A percentile compares a stretch with the other conserved stretches of the same genome.
Evolutionary conservation across 2,329 filamentous ascomycete genomes (phyloP).

Genomic region (Fusarium luffae): DNA sequence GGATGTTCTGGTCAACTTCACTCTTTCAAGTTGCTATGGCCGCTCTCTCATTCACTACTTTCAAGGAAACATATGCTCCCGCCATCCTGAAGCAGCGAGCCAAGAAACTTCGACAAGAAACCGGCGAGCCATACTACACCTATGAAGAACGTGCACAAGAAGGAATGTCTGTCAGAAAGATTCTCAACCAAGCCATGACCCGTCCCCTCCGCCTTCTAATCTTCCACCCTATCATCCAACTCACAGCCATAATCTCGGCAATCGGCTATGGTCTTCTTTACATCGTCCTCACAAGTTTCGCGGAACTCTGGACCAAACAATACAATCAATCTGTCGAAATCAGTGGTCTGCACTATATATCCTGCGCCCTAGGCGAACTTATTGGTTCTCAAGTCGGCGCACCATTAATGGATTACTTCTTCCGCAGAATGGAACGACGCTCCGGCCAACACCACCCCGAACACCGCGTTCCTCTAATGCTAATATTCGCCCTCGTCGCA

Average conservation of each 20-base stretch:
- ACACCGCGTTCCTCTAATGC: slow-evolving; percentile 42
- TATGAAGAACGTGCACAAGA: slow-evolving; percentile 52
- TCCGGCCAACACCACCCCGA: slow-evolving; percentile 35
- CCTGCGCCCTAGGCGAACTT: slow-evolving; percentile 71
- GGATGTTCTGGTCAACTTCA: slow-evolving; percentile 59
- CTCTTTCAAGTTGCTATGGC: slow-evolving; percentile 55
- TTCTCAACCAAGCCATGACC: slow-evolving; percentile 54
- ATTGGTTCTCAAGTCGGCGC: slow-evolving; percentile 62
- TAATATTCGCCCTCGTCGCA: slow-evolving; percentile 57
- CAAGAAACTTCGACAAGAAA: slow-evolving; percentile 47
- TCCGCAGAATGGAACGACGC: slow-evolving; percentile 35
- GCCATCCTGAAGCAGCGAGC: slow-evolving; percentile 51
- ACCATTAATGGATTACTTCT: slow-evolving; percentile 56
- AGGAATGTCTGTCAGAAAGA: slow-evolving; percentile 40
- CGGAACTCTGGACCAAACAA: slow-evolving; percentile 63
- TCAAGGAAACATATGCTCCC: slow-evolving; percentile 54
- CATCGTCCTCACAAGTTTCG: slow-evolving; percentile 71
- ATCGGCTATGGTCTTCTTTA: slow-evolving; percentile 73
- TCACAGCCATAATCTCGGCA: slow-evolving; percentile 65
- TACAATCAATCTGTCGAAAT: slow-evolving; percentile 68
- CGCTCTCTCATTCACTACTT: slow-evolving; percentile 47
- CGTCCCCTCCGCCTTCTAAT: slow-evolving; percentile 67
- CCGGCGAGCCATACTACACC: slow-evolving; percentile 49
- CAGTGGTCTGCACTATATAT: slow-evolving; percentile 73
- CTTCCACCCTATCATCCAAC: slow-evolving; percentile 70